Evolutionary conservation across 2,329 filamentous ascomycete genomes (phyloP), one percentile per base, ranked within the genome.

Genomic region (Fusarium camptoceras): DNA sequence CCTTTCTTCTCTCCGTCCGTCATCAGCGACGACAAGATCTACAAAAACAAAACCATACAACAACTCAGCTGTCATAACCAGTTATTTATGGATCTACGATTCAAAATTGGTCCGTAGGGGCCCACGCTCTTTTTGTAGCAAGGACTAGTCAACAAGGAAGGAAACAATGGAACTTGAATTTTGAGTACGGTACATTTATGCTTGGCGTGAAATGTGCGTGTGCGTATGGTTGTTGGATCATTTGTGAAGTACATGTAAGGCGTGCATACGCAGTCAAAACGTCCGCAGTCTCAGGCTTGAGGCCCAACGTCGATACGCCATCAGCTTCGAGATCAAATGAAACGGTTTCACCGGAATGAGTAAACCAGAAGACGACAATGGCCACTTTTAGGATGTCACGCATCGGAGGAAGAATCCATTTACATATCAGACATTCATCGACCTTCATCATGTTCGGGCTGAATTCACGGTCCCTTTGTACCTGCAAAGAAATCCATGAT

Each of bases 101-200:
- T 65, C 61, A 55, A 64, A 55, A 57, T 60, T 64, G 54, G 64
- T 61, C 28, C 41, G 56, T 61, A 64, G 67, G 62, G 71, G 61
- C 68, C 60, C 64, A 75, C 73, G 64, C 68, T 75, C 73, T 63
- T 74, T 76, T 70, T 68, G 55, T 74, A 64, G 64, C 63, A 72
- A 66, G 70, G 68, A 69, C 56, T 72, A 65, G 66, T 63, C 55
- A 49, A 65, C 64, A 53, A 53, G 66, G 70, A 74, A 60, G 67
- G 65, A 68, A 74, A 72, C 59, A 70, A 70, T 72, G 69, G 66
- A 67, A 69, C 50, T 66, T 51, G 48, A 24, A 58, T 43, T 64
- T 69, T 61, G 48, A 31, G 20, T 27, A 27, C 43, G 3, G 20
- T 27, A 27, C 41, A 7, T 12, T 41, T 53, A 20, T 24, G 25